phyloP scores from a whole-genome alignment of 2,329 filamentous ascomycete genomes.

The Fusarium clavum region DNA sequence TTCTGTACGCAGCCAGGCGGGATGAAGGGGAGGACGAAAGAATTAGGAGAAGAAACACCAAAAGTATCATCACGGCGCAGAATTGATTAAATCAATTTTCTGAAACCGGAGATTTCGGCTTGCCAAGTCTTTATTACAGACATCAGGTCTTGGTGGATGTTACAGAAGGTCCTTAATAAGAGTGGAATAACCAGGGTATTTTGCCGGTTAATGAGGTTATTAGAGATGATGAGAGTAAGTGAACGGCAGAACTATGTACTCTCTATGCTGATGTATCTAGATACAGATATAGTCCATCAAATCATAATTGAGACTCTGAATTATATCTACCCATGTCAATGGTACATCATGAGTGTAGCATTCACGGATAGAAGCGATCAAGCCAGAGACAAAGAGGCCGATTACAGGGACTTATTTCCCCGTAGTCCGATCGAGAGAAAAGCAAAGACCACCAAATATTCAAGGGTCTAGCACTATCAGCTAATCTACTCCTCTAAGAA shows the following conservation, averaged over 20 bases:
- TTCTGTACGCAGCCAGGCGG: not conserved
- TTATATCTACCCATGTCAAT: not conserved
- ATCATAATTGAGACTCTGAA: not conserved
- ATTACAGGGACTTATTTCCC: not conserved
- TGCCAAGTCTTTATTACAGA: constrained; percentile 12
- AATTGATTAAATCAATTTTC: constrained; percentile 18
- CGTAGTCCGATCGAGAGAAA: not conserved
- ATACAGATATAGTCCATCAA: not conserved
- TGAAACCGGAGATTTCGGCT: constrained; percentile 34
- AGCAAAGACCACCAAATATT: not conserved
- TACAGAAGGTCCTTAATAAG: constrained; percentile 30
- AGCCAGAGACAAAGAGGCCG: not conserved
- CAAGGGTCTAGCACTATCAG: not conserved
- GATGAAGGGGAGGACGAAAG: not conserved
- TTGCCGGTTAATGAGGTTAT: constrained; percentile 17
- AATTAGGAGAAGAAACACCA: constrained; percentile 1
- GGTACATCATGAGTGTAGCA: not conserved
- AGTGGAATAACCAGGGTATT: constrained; percentile 39
- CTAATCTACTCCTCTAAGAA: not conserved
- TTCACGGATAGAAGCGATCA: not conserved
- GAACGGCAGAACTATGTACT: not conserved
- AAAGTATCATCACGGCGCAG: constrained; percentile 1
- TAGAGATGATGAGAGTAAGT: not conserved
- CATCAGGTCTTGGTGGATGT: constrained; percentile 21
- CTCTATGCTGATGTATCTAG: not conserved